A percentile compares a stretch with the other conserved stretches of the same genome.
These are phyloP conservation scores for Nemania sp. DNA, from an alignment of 2,329 filamentous ascomycete genomes.

Conservation along the genomic window DNA sequence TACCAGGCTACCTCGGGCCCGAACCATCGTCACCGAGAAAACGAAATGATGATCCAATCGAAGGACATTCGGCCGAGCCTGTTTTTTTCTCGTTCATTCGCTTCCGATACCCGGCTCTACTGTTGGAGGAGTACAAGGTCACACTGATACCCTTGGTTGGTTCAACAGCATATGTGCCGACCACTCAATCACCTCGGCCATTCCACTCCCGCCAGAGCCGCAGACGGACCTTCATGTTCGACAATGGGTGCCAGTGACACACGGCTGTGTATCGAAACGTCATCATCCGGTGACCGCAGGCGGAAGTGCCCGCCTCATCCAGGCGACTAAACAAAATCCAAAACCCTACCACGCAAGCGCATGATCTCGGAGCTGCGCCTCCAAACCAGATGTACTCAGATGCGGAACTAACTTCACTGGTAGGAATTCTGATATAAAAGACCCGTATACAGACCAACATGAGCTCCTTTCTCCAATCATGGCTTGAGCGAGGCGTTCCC, in stretches of 20 bases:
- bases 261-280: slow-evolving; percentile 7
- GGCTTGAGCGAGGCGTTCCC: slow-evolving; percentile 19
- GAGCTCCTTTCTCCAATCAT: slow-evolving; percentile 4
- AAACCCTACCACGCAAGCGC: slow-evolving; percentile 25
- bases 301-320: slow-evolving; percentile 26
- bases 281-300: slow-evolving; percentile 23
- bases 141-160: slow-evolving; percentile 18
- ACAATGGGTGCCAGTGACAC: slow-evolving; percentile 19
- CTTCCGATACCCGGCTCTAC: slow-evolving; percentile 22
- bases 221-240: slow-evolving; percentile 25
- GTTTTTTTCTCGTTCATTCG: slow-evolving; percentile 3
- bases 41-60: slow-evolving; percentile 30
- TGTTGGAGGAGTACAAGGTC: slow-evolving; percentile 25
- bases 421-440: background rate
- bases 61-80: slow-evolving; percentile 18
- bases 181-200: slow-evolving; percentile 19
- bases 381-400: slow-evolving; percentile 16
- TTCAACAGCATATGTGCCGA: slow-evolving; percentile 21
- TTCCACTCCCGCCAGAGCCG: slow-evolving; percentile 13
- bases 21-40: slow-evolving; percentile 41
- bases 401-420: slow-evolving; percentile 23
- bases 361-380: slow-evolving; percentile 13
- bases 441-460: background rate
- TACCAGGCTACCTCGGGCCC: slow-evolving; percentile 41
- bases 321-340: slow-evolving; percentile 22